Base-by-base conservation (phyloP, 2,329 filamentous ascomycete species). In the Pseudopyricularia cyperi region DNA sequence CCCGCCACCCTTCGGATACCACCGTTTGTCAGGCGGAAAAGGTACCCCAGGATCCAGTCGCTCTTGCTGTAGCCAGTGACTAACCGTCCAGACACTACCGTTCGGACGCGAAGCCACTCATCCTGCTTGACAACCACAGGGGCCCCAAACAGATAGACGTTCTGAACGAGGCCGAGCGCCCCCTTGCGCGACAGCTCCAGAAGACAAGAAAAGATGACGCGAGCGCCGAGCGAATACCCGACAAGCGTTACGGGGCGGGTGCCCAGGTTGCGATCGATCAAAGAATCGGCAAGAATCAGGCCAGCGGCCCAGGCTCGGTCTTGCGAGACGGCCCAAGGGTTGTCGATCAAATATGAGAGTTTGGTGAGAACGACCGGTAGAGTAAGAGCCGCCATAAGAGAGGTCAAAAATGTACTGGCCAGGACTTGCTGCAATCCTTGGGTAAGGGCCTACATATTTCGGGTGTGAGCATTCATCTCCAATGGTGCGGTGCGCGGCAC, bases 281-380 rank as follows among this genome's bases (percentile, higher is more conserved):
- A 73, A 0, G 91, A 96, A 66, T 98, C 93, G 2, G 93, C 93
- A 52, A 98, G 76, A 64, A 98, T 95, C 47, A 95, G 77, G 3
- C 93, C 93, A 7, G 91, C 88, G 52, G 87, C 77, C 61, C 86
- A 90, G 30, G 93, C 93, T 60, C 93, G 82, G 61, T 93, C 89
- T 49, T 95, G 78, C 1, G 93, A 97, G n/a, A 96, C 90, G 26
- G 86, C 89, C 93, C 93, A 98, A 0, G 93, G 93, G 62, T 98
- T 98, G 67, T 98, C 93, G 58, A 98, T 96, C 19, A 98, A 76
- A 63, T 98, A 98, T 1, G 91, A 82, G 9, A 98, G 78, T 65
- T 98, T 98, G 0, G 91, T 90, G 46, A 98, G 72, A 28, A 96
- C 84, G 42, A 98, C 80, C 2, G 93, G 93, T n/a, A 96, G 71